Percentiles rank a stretch among this genome's conserved stretches.
Conservation (phyloP, 441 rosid species). For the Pelargonium cotyledonis region DNA sequence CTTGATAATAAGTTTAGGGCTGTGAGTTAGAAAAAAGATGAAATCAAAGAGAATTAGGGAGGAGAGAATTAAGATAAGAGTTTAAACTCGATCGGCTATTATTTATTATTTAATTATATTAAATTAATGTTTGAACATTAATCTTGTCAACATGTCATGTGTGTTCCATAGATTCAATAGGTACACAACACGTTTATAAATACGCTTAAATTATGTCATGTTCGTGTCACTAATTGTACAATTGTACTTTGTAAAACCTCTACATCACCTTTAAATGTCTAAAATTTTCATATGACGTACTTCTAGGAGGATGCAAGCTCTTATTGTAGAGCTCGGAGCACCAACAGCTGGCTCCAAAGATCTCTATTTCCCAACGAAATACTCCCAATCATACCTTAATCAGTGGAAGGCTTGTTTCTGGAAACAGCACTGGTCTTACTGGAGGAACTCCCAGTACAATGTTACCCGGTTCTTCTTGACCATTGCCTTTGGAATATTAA, state of each 20-base stretch:
- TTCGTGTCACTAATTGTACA: no score
- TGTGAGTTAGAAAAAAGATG: no score
- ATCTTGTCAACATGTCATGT: no score
- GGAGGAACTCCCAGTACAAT: constrained; percentile 73
- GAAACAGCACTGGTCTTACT: constrained; percentile 78
- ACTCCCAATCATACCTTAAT: constrained; percentile 51
- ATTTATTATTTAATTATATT: no score
- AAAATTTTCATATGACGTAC: background rate
- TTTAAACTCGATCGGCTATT: no score
- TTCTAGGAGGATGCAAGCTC: constrained; percentile 66
- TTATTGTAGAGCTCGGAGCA: constrained; percentile 45
- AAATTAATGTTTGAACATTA: no score
- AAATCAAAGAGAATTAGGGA: no score
- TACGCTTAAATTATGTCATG: no score
- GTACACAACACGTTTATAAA: no score
- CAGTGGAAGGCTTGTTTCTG: constrained; percentile 73
- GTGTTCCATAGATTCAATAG: no score
- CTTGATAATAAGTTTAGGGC: no score
- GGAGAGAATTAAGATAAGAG: no score
- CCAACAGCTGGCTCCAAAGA: constrained; percentile 60
- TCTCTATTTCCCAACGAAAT: constrained; percentile 50
- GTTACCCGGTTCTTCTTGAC: constrained; percentile 68
- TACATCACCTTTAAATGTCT: background rate
- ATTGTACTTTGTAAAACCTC: background rate
- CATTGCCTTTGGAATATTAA: constrained; percentile 44